A percentile compares a stretch with the other conserved stretches of the same genome.
These are phyloP conservation scores for Parasarocladium wereldwijsianum DNA, from an alignment of 2,329 filamentous ascomycete species.

Conservation along the genomic window DNA sequence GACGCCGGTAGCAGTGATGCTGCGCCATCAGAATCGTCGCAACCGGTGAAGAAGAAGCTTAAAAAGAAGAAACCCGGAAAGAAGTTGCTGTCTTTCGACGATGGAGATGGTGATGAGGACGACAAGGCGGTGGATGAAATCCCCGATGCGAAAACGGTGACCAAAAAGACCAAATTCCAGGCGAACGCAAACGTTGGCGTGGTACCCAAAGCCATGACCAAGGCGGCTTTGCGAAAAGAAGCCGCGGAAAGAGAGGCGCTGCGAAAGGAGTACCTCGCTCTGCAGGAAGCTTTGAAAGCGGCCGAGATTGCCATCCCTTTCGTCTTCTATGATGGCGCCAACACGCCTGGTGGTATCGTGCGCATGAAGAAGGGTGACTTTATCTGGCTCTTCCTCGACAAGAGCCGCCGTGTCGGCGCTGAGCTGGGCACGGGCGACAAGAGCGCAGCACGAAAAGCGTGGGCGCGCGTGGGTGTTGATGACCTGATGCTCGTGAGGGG, in stretches of 20 bases:
- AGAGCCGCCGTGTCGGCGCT: constrained; percentile 79
- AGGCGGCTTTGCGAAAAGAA: constrained; percentile 67
- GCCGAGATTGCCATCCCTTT: constrained; percentile 88
- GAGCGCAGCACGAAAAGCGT: constrained; percentile 52
- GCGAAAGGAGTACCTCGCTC: constrained; percentile 64
- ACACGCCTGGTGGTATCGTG: constrained; percentile 70
- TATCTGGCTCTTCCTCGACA: constrained; percentile 85
- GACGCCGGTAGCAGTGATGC: constrained; percentile 17
- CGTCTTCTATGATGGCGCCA: constrained; percentile 92
- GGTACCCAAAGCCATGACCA: constrained; percentile 52
- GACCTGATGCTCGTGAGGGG: constrained; percentile 88
- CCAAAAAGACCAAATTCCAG: constrained; percentile 34
- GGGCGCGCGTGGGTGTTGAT: constrained; percentile 88
- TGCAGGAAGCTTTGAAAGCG: constrained; percentile 76
- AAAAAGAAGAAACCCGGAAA: constrained; percentile 24
- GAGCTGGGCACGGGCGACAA: constrained; percentile 61
- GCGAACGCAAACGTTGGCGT: constrained; percentile 46
- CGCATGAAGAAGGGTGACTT: constrained; percentile 87
- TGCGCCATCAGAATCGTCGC: no score
- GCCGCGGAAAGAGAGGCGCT: constrained; percentile 65
- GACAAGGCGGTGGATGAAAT: constrained; percentile 12
- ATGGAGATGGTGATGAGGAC: constrained; percentile 17
- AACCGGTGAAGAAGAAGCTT: constrained; percentile 18
- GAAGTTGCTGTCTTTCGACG: constrained; percentile 47
- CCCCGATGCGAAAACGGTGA: constrained; percentile 6